A percentile compares a stretch with the other conserved stretches of the same genome.
These are phyloP conservation scores for Stachybotrys elegans DNA, from an alignment of 2,329 filamentous ascomycete genomes.

Conservation along the genomic window DNA sequence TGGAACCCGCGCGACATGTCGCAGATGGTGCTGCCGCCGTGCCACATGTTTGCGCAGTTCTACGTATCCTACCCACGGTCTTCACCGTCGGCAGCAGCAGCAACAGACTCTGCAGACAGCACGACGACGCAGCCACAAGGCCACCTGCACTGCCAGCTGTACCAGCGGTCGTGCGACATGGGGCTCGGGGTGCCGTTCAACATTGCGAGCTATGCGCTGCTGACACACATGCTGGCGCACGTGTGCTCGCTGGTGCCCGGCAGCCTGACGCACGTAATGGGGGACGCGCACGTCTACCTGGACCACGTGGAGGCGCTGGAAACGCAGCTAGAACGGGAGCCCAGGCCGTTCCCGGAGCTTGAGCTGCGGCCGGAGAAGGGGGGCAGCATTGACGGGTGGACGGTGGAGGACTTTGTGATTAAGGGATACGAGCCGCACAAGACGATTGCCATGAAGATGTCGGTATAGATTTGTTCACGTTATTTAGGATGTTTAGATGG, in stretches of 20 bases:
- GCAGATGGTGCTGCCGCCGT: conserved; percentile 89
- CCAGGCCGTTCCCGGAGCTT: conserved; percentile 73
- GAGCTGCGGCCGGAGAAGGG: conserved; percentile 64
- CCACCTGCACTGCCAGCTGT: conserved; percentile 79
- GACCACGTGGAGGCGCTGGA: conserved; percentile 88
- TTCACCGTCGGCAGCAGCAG: conserved; percentile 33
- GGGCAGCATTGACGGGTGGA: conserved; percentile 86
- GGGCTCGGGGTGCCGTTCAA: conserved; percentile 97
- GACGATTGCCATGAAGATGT: conserved; percentile 98
- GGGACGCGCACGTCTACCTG: conserved; percentile 92
- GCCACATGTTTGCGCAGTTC: conserved; percentile 97
- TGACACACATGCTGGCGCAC: conserved; percentile 93
- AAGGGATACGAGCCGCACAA: conserved; percentile 88
- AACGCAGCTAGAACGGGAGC: conserved; percentile 74
- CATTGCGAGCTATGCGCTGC: conserved; percentile 87
- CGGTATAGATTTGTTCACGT: too few species aligned
- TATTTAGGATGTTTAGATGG: too few species aligned
- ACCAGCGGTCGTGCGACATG: conserved; percentile 95
- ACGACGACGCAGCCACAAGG: conserved; percentile 53
- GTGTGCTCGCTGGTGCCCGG: conserved; percentile 81
- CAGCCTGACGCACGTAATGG: conserved; percentile 90
- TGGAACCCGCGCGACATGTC: conserved; percentile 88
- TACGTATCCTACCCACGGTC: conserved; percentile 70
- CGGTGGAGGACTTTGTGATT: conserved; percentile 79
- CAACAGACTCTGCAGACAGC: conserved; percentile 20